phyloP scores from a whole-genome alignment of 371 early-diverging fungal species.

The Mucor circinelloides region DNA sequence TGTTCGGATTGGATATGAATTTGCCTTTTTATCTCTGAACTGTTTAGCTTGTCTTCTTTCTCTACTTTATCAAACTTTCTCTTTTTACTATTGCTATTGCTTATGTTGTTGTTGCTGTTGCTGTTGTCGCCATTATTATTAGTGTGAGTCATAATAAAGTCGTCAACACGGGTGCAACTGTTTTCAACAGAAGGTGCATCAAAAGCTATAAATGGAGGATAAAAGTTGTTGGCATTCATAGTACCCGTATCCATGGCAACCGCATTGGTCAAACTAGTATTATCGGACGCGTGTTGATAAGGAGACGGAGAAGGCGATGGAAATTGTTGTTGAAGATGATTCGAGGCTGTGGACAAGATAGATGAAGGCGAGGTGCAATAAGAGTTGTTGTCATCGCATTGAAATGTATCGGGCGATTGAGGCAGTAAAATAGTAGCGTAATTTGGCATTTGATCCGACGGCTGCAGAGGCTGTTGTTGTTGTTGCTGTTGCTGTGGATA shows the following conservation, averaged over 20 bases:
- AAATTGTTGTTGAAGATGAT: constrained; percentile 9
- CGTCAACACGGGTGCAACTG: neutral
- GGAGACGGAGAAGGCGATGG: constrained; percentile 32
- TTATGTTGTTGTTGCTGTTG: neutral
- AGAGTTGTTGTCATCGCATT: neutral
- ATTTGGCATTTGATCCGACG: neutral
- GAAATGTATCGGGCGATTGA: constrained; percentile 9
- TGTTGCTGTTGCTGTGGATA: neutral
- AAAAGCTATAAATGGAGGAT: neutral
- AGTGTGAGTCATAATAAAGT: constrained; percentile 2
- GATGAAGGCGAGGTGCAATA: constrained; percentile 13
- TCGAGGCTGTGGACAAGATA: neutral
- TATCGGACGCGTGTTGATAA: constrained; percentile 17
- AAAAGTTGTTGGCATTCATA: neutral
- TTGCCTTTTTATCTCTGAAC: constrained; percentile 53
- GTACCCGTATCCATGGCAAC: neutral
- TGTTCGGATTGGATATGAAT: constrained; percentile 68
- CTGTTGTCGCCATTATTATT: neutral
- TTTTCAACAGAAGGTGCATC: neutral
- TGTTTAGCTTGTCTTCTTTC: constrained; percentile 2
- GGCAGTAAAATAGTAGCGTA: neutral
- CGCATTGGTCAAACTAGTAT: neutral
- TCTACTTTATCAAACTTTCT: neutral
- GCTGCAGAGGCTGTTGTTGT: neutral
- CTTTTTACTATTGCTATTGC: neutral